Evolutionary conservation across 208 protist species (phyloP).

Genomic region (Crithidia sp.): DNA sequence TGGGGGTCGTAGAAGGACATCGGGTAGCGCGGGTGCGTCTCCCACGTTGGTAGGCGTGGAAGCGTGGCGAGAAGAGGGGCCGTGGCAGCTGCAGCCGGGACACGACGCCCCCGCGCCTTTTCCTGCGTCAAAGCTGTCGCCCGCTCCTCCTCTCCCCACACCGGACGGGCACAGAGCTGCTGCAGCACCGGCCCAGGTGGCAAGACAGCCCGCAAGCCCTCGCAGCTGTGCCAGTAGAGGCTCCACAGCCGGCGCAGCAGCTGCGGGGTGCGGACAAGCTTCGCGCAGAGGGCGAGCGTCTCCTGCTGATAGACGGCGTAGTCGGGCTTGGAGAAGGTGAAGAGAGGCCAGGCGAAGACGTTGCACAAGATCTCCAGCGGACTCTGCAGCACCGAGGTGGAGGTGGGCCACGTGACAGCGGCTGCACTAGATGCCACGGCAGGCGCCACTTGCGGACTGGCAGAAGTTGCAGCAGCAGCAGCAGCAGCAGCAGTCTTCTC

Average conservation of each 20-base stretch:
- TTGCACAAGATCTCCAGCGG: slow-evolving; percentile 72
- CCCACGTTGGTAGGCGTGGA: slow-evolving; percentile 29
- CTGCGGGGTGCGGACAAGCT: slow-evolving; percentile 54
- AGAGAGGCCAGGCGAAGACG: slow-evolving; percentile 83
- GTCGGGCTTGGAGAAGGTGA: slow-evolving; percentile 46
- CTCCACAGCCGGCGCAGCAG: slow-evolving; percentile 73
- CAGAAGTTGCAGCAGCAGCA: neutral
- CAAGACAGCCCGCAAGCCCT: slow-evolving; percentile 39
- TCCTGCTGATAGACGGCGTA: slow-evolving; percentile 47
- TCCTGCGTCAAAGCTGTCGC: neutral
- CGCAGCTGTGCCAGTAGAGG: slow-evolving; percentile 61
- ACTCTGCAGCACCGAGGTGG: slow-evolving; percentile 25
- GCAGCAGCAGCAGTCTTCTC: neutral
- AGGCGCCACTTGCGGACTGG: neutral
- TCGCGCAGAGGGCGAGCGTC: slow-evolving; percentile 63
- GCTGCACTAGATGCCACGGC: neutral
- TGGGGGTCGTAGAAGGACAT: slow-evolving; percentile 68
- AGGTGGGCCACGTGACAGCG: slow-evolving; percentile 20
- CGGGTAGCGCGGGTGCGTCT: slow-evolving; percentile 30
- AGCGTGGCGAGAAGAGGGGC: neutral
- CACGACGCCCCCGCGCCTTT: slow-evolving; percentile 1
- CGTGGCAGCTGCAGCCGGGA: slow-evolving; percentile 8
- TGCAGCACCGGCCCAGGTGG: slow-evolving; percentile 22
- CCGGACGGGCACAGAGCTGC: slow-evolving; percentile 26
- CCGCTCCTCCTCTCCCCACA: slow-evolving; percentile 4